These are phyloP conservation scores for Saxophila tyrrhenica DNA, from an alignment of 495 filamentous ascomycete species.

Conservation along the genomic window DNA sequence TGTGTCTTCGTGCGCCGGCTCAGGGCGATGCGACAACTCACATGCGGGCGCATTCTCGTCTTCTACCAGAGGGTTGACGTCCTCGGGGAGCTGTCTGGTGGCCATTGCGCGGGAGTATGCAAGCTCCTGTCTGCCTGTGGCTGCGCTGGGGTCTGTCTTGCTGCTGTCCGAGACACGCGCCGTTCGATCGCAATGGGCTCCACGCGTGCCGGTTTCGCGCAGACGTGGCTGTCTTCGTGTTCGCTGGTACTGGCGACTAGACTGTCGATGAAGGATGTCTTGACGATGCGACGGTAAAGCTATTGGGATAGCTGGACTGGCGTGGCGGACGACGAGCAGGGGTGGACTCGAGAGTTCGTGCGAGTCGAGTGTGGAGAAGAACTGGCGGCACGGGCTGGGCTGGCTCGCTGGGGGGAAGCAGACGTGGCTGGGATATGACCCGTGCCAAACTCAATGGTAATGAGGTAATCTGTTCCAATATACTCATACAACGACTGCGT, in stretches of 20 bases:
- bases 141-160: not conserved
- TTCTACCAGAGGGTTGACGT: constrained; percentile 64
- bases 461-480: no score
- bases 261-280: no score
- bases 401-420: no score
- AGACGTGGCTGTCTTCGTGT: no score
- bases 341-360: not conserved
- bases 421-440: no score
- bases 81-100: constrained; percentile 52
- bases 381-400: no score
- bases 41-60: constrained; percentile 56
- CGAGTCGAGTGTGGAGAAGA: no score
- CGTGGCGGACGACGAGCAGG: not conserved
- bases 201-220: no score
- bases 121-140: not conserved
- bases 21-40: constrained; percentile 31
- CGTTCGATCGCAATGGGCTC: not conserved
- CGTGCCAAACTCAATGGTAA: no score
- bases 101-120: constrained; percentile 40
- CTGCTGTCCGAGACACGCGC: not conserved
- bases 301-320: no score
- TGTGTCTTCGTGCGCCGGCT: constrained; percentile 19
- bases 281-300: no score
- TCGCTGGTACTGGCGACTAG: not conserved
- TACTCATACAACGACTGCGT: no score